These are phyloP conservation scores for Globisporangium uncinulatum DNA, from an alignment of 352 stramenopile species.

Conservation along the genomic window DNA sequence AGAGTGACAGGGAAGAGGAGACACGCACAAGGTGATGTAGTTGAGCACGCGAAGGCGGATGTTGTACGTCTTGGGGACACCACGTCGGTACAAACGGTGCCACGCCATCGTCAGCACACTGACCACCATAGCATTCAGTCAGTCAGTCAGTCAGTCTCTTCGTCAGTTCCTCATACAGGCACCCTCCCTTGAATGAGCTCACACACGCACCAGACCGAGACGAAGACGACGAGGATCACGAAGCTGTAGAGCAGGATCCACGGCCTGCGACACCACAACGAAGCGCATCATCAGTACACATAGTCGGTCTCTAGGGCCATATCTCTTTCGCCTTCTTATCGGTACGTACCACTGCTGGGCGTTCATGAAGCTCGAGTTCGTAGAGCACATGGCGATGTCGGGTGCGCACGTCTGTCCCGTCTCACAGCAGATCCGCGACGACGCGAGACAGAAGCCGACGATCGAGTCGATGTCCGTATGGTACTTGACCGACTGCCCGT, in stretches of 20 bases:
- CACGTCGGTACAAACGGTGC: constrained; percentile 77
- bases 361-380: constrained; percentile 62
- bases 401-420: constrained; percentile 34
- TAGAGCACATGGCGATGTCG: constrained; percentile 30
- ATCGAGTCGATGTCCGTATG: constrained; percentile 52
- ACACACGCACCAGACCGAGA: constrained; percentile 65
- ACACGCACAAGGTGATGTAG: constrained; percentile 81
- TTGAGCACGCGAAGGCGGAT: constrained; percentile 86
- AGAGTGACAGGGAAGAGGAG: neutral
- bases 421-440: constrained; percentile 76
- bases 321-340: neutral
- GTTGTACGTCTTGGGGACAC: constrained; percentile 86
- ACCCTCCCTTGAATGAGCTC: neutral
- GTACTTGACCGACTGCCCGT: constrained; percentile 80
- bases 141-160: neutral
- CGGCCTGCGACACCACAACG: constrained; percentile 25
- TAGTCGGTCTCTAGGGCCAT: too few relatives aligned
- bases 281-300: neutral
- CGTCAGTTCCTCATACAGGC: neutral
- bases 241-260: constrained; percentile 88
- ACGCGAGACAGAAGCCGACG: constrained; percentile 80
- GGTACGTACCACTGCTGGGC: constrained; percentile 63
- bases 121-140: neutral
- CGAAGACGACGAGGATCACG: constrained; percentile 77
- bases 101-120: constrained; percentile 79